Conservation (phyloP, 129 eudicot species). For the Lactuca saligna region DNA sequence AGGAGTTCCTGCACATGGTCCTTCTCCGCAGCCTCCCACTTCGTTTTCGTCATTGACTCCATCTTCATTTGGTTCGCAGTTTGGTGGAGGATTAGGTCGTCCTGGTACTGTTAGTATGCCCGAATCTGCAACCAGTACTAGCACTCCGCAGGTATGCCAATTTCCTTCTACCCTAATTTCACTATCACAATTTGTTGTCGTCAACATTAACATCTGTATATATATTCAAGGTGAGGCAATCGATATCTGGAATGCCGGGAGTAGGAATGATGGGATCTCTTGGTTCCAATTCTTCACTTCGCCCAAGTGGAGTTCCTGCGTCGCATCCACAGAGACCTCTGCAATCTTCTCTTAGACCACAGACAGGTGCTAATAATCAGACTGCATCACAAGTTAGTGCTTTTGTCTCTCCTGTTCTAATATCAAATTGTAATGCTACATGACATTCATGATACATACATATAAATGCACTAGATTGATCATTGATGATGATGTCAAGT, state of each 20-base stretch:
- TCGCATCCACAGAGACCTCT: conserved; percentile 64
- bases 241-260: conserved; percentile 55
- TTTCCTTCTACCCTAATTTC: not conserved
- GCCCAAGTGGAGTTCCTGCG: conserved; percentile 53
- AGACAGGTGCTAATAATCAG: conserved; percentile 41
- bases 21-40: conserved; percentile 43
- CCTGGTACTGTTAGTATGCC: conserved; percentile 25
- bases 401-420: not conserved
- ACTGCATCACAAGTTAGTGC: conserved; percentile 63
- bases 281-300: conserved; percentile 60
- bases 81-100: conserved; percentile 29
- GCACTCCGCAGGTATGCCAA: conserved; percentile 32
- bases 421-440: not conserved
- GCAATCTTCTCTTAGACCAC: conserved; percentile 68
- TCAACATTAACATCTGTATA: not conserved
- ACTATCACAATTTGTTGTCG: not conserved
- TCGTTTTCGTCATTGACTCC: conserved; percentile 39
- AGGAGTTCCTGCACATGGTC: conserved; percentile 66
- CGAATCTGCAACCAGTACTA: conserved; percentile 39
- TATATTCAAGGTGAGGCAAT: conserved; percentile 48
- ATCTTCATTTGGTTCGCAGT: conserved; percentile 40
- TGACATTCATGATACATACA: no score
- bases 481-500: no score
- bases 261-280: conserved; percentile 66
- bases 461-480: no score